Evolutionary conservation across 2,329 filamentous ascomycete species (phyloP).

Genomic region (Aspergillus fumigatiaffinis): DNA sequence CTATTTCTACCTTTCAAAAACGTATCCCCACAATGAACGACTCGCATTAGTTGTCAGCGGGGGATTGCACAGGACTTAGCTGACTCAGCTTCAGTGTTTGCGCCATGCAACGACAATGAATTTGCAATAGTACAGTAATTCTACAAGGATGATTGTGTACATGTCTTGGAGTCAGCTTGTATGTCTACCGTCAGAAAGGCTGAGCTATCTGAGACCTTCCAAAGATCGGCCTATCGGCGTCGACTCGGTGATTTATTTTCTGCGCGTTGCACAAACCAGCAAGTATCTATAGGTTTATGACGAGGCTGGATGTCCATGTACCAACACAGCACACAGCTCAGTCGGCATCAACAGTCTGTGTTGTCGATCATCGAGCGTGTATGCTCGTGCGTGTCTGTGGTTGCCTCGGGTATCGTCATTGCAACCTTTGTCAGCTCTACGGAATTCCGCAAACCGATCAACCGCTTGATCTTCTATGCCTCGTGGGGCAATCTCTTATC

Average conservation of each 20-base stretch:
- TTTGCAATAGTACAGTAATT: neutral
- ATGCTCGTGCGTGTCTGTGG: conserved; percentile 17
- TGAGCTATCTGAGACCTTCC: too few relatives aligned
- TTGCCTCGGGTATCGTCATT: conserved; percentile 17
- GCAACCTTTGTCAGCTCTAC: conserved; percentile 13
- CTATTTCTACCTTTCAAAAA: neutral
- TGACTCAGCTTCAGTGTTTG: neutral
- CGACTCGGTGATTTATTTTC: too few relatives aligned
- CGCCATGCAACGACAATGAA: neutral
- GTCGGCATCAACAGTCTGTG: conserved; percentile 2
- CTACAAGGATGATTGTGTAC: neutral
- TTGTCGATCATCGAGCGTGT: conserved; percentile 17
- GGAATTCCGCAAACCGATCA: conserved; percentile 50
- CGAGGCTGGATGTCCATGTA: neutral
- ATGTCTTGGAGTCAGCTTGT: neutral
- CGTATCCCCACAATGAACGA: neutral
- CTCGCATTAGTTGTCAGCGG: too few relatives aligned
- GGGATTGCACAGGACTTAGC: too few relatives aligned
- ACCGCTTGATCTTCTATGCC: conserved; percentile 74
- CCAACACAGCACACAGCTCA: neutral
- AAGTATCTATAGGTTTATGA: neutral
- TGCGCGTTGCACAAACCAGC: neutral
- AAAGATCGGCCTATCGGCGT: too few relatives aligned
- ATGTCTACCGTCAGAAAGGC: neutral
- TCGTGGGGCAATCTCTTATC: conserved; percentile 71